Evolutionary conservation across 768 basidiomycete species (phyloP).

Genomic region (Suillus subalutaceus): DNA sequence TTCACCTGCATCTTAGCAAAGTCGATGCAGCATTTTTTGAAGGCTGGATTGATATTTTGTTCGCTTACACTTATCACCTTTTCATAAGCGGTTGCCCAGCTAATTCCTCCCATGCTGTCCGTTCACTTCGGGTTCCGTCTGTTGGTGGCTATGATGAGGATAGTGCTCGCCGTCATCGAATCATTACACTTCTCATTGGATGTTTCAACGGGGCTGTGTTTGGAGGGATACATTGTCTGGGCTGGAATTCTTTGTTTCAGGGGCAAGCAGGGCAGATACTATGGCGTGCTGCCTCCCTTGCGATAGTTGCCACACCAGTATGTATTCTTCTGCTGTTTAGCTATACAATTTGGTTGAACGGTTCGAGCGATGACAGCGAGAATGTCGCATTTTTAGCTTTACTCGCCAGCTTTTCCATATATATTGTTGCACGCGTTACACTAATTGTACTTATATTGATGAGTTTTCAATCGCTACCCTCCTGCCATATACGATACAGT

Average conservation of each 20-base stretch:
- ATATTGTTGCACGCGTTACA: conserved; percentile 17
- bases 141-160: background rate
- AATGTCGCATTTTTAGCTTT: too few relatives aligned
- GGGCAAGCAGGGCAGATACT: conserved; percentile 6
- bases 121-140: background rate
- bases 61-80: too few relatives aligned
- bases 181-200: background rate
- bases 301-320: conserved; percentile 10
- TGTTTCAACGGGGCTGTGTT: conserved; percentile 20
- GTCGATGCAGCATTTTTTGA: too few relatives aligned
- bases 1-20: background rate
- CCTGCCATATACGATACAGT: conserved; percentile 16
- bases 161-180: background rate
- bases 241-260: conserved; percentile 26
- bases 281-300: conserved; percentile 26
- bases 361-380: too few relatives aligned
- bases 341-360: background rate
- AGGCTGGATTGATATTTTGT: too few relatives aligned
- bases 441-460: conserved; percentile 18
- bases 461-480: conserved; percentile 18
- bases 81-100: too few relatives aligned
- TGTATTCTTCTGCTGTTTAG: background rate
- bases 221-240: conserved; percentile 30
- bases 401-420: background rate
- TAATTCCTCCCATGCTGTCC: background rate